Evolutionary conservation across 306 rosid species (phyloP).

Genomic region (Sicyos edulis): DNA sequence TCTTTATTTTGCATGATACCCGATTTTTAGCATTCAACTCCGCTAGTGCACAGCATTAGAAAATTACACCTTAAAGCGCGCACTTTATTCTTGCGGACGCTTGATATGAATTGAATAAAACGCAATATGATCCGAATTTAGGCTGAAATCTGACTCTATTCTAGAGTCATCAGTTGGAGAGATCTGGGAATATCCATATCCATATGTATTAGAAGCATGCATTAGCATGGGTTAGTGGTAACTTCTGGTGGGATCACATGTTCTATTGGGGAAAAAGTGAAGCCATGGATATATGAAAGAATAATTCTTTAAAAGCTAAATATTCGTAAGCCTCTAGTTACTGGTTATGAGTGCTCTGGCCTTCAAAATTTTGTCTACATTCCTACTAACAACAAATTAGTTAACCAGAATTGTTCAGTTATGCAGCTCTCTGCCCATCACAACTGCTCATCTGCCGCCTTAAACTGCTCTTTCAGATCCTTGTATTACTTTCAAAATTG

Average conservation of each 20-base stretch:
- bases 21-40: no score
- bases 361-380: constrained; percentile 27
- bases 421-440: constrained; percentile 97
- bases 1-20: no score
- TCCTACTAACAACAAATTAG: constrained; percentile 20
- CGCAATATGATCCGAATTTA: no score
- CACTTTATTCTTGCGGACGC: no score
- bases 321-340: constrained; percentile 16
- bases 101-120: no score
- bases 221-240: not conserved
- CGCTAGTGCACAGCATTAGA: no score
- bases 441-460: constrained; percentile 95
- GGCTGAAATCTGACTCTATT: no score
- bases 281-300: constrained; percentile 27
- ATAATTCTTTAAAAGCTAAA: constrained; percentile 26
- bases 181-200: not conserved
- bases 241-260: not conserved
- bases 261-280: constrained; percentile 24
- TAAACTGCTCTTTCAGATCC: constrained; percentile 82
- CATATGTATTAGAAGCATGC: not conserved
- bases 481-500: constrained; percentile 30
- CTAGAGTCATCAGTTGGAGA: no score
- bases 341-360: constrained; percentile 33
- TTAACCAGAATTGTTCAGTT: constrained; percentile 68
- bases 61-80: no score